These are phyloP conservation scores for Jasminum sambac DNA, from an alignment of 257 asterid species.

Conservation along the genomic window DNA sequence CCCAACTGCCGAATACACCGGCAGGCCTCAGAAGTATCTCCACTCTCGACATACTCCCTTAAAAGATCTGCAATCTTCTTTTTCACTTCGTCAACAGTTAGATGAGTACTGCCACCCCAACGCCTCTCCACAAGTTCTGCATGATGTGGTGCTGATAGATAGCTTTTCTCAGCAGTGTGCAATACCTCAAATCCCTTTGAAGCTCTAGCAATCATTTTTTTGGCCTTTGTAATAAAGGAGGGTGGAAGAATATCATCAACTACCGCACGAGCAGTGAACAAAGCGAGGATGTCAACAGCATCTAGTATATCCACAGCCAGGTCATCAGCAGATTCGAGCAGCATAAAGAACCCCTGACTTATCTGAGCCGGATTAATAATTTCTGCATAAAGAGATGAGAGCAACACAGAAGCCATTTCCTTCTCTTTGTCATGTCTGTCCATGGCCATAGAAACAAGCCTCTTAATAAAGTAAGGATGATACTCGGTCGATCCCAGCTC, in stretches of 20 bases:
- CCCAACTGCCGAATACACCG: conserved; percentile 88
- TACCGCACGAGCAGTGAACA: conserved; percentile 54
- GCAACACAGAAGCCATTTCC: conserved; percentile 98
- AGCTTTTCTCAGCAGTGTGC: conserved; percentile 78
- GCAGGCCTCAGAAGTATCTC: conserved; percentile 94
- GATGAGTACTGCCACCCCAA: conserved; percentile 99
- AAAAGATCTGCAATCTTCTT: conserved; percentile 82
- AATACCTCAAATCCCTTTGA: conserved; percentile 46
- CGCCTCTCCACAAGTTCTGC: conserved; percentile 95
- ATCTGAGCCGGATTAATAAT: conserved; percentile 73
- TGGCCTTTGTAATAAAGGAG: conserved; percentile 46
- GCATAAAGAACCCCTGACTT: conserved; percentile 77
- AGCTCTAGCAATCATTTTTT: conserved; percentile 44
- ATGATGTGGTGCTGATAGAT: conserved; percentile 97
- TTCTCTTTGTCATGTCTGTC: conserved; percentile 95
- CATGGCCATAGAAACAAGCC: conserved; percentile 93
- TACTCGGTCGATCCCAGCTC: conserved; percentile 83
- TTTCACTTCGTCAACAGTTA: conserved; percentile 91
- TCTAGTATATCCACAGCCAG: conserved; percentile 85
- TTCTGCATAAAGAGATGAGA: conserved; percentile 86
- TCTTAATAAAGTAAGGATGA: conserved; percentile 89
- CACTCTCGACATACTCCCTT: conserved; percentile 82
- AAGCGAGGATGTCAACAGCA: conserved; percentile 54
- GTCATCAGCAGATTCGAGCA: conserved; percentile 95
- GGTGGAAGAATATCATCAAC: conserved; percentile 62